Percentiles rank a stretch among this genome's conserved stretches.
Evolutionary conservation across 2,329 filamentous ascomycete species (phyloP).

Genomic region (Colletotrichum chrysophilum): DNA sequence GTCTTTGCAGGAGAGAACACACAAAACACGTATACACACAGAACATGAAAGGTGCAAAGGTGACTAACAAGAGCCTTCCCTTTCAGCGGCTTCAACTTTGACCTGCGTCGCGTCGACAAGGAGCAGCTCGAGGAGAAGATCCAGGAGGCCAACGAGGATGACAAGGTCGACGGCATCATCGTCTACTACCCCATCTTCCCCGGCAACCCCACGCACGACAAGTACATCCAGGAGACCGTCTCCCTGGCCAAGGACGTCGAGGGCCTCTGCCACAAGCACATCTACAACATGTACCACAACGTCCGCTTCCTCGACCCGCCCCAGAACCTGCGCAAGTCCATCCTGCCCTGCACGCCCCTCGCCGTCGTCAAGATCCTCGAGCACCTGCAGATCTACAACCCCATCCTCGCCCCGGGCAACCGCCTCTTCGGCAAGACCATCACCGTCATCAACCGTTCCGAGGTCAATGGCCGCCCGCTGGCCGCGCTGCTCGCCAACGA

Average conservation of each 20-base stretch:
- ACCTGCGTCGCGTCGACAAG: conserved; percentile 82
- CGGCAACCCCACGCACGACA: conserved; percentile 81
- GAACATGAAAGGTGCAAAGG: neutral
- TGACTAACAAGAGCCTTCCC: conserved; percentile 12
- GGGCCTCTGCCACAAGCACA: conserved; percentile 89
- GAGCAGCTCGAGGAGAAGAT: conserved; percentile 91
- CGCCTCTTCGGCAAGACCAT: conserved; percentile 92
- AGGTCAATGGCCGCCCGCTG: conserved; percentile 92
- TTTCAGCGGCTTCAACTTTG: conserved; percentile 84
- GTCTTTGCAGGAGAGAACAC: neutral
- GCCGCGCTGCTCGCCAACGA: conserved; percentile 95
- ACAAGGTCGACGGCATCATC: conserved; percentile 83
- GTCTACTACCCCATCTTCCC: conserved; percentile 98
- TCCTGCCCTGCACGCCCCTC: conserved; percentile 93
- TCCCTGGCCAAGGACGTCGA: conserved; percentile 93
- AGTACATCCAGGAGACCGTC: conserved; percentile 95
- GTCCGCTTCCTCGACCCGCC: conserved; percentile 89
- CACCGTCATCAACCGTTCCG: conserved; percentile 94
- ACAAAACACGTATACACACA: neutral
- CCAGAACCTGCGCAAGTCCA: conserved; percentile 81
- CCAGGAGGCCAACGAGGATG: conserved; percentile 81
- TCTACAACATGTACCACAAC: conserved; percentile 99
- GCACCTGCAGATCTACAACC: conserved; percentile 95
- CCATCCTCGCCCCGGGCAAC: conserved; percentile 90
- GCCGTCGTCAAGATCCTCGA: conserved; percentile 98